Evolutionary conservation across 768 basidiomycete genomes (phyloP).

Genomic region (Tulasnella sp.): DNA sequence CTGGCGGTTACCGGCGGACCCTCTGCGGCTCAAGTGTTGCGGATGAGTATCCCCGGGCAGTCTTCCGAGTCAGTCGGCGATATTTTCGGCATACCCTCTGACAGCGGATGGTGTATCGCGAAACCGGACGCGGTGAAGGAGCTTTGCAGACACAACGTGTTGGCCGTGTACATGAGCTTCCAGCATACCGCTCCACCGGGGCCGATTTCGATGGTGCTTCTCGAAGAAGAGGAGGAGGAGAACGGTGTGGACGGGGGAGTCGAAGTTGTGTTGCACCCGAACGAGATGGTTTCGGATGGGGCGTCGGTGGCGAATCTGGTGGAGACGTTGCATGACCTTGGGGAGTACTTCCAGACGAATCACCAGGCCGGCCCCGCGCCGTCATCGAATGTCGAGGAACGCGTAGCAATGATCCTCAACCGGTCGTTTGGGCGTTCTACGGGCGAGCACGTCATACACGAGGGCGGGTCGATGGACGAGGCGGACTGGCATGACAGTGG

Average conservation of each 20-base stretch:
- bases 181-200: constrained; percentile 30
- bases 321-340: constrained; percentile 28
- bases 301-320: constrained; percentile 49
- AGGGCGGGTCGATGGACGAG: background rate
- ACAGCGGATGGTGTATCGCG: constrained; percentile 80
- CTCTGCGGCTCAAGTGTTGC: constrained; percentile 73
- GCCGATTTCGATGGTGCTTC: constrained; percentile 28
- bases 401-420: constrained; percentile 20
- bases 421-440: constrained; percentile 18
- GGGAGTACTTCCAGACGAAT: constrained; percentile 30
- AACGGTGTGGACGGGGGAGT: background rate
- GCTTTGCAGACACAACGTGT: constrained; percentile 61
- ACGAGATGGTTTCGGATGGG: constrained; percentile 28
- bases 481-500: constrained; percentile 9
- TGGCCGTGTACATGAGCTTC: constrained; percentile 78
- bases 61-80: constrained; percentile 42
- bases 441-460: background rate
- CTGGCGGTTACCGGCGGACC: constrained; percentile 51
- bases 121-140: constrained; percentile 48
- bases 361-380: constrained; percentile 9
- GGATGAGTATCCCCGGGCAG: constrained; percentile 67
- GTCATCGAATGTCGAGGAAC: constrained; percentile 18
- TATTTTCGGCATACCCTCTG: constrained; percentile 69
- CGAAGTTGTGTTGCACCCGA: background rate
- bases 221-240: constrained; percentile 26